Percentiles rank a stretch among this genome's conserved stretches.
phyloP scores from a whole-genome alignment of 805 yeast genomes.

The Yarrowia sp. region DNA sequence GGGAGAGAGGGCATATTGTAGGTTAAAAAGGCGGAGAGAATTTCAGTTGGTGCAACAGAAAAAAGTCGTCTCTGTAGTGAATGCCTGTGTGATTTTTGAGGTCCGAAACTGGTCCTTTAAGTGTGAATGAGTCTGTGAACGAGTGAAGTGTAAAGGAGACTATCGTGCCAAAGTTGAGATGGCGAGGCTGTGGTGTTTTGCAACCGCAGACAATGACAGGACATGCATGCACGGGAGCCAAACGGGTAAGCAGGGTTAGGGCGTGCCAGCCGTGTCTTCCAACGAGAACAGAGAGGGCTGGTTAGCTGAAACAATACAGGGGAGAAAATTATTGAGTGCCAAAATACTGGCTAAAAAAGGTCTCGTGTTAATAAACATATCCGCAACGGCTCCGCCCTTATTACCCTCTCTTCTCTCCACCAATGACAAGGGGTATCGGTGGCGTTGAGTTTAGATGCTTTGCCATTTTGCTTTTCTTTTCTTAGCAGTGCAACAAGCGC shows the following conservation, averaged over 20 bases:
- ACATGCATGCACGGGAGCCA: not conserved
- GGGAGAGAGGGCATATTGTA: conserved; percentile 8
- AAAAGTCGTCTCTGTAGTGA: too few species aligned
- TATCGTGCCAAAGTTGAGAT: conserved; percentile 28
- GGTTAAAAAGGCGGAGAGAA: too few species aligned
- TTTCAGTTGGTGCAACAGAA: too few species aligned
- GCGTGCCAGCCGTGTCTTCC: not conserved
- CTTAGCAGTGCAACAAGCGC: too few species aligned
- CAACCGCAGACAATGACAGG: conserved; percentile 4
- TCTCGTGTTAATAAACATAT: too few species aligned
- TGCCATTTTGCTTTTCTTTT: not conserved
- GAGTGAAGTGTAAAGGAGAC: not conserved
- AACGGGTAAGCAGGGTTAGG: not conserved
- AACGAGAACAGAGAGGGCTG: too few species aligned
- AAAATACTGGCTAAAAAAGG: too few species aligned
- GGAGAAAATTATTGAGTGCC: too few species aligned
- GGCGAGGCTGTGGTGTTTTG: conserved; percentile 11
- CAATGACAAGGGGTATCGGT: not conserved
- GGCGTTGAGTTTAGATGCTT: not conserved
- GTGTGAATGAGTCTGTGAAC: not conserved
- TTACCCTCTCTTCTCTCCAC: not conserved
- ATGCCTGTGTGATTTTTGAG: too few species aligned
- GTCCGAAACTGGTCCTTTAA: too few species aligned
- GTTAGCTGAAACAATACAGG: too few species aligned
- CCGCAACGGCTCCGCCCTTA: too few species aligned